Evolutionary conservation across 768 basidiomycete species (phyloP), one percentile per base, ranked within the genome.

Genomic region (Pholiota molesta): DNA sequence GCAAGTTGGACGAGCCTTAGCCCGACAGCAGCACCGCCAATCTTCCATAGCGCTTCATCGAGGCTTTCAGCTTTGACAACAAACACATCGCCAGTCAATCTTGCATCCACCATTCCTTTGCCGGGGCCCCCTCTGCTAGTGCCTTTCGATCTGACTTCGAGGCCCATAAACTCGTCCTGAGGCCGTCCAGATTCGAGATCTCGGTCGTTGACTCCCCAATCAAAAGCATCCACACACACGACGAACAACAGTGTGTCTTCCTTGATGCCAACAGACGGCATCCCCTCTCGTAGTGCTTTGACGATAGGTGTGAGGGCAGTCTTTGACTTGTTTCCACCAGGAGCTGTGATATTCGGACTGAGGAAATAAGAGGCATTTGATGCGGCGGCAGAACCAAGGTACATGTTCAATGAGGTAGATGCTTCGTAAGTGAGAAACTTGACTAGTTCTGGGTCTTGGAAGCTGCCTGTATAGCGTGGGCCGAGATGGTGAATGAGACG

Each of bases 361-460:
- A 52, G 47, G 28, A 57, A 23, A 33, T 29, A 29, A 17, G 57
- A n/a, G 17, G 57, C 44, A 47, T 57, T 23, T n/a, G 44, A 73
- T n/a, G 80, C 68, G 13, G 79, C 75, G 44, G 81, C 69, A 37
- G 77, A 82, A 33, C 81, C 78, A 17, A 95, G 75, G 65, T 87
- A 86, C 80, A 95, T 91, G 69, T 91, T 94, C 57, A 95, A 79
- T 0, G 92, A 92, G 0, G 93, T 92, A 5, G 89, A 86, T 0
- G 91, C 90, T 65, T 93, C 90, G 71, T 95, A 95, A 0, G 93
- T 95, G 52, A 95, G 76, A 71, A 94, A 94, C 49, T 84, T 87
- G 65, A 86, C 78, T 37, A 94, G 80, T 2, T 82, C 71, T 9
- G 80, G 81, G 52, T 92, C 90, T 70, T 93, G 92, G 72, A 94